These are phyloP conservation scores for Ascochyta pisi DNA, from an alignment of 2,329 filamentous ascomycete genomes.

Conservation along the genomic window DNA sequence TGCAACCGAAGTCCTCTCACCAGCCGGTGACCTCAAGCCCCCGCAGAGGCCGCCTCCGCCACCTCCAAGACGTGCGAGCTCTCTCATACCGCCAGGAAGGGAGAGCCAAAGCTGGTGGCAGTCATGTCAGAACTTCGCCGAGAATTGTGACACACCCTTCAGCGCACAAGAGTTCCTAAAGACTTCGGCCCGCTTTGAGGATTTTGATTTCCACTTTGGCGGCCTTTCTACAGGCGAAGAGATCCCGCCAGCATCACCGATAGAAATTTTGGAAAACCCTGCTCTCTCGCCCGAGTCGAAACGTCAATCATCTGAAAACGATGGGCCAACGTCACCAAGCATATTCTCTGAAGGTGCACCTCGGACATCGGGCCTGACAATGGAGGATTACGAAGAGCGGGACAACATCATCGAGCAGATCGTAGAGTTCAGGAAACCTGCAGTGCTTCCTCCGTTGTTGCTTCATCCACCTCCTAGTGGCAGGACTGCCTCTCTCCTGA, in stretches of 20 bases:
- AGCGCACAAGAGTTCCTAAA: slow-evolving; percentile 36
- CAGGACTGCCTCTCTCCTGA: slow-evolving; percentile 9
- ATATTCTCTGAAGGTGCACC: slow-evolving; percentile 14
- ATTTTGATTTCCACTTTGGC: slow-evolving; percentile 37
- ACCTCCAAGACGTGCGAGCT: slow-evolving; percentile 9
- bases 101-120: slow-evolving; percentile 33
- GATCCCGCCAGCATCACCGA: slow-evolving; percentile 22
- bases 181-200: slow-evolving; percentile 35
- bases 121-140: slow-evolving; percentile 35
- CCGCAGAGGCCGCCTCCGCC: slow-evolving; percentile 14
- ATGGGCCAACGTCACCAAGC: slow-evolving; percentile 11
- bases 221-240: slow-evolving; percentile 13
- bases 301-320: slow-evolving; percentile 15
- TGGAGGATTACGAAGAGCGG: slow-evolving; percentile 1
- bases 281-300: slow-evolving; percentile 13
- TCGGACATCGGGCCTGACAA: slow-evolving; percentile 2
- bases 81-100: slow-evolving; percentile 2
- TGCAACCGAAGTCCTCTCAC: slow-evolving; percentile 13
- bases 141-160: slow-evolving; percentile 35
- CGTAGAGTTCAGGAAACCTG: slow-evolving; percentile 32
- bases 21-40: slow-evolving; percentile 18
- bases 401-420: slow-evolving; percentile 36
- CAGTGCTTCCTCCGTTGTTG: slow-evolving; percentile 26
- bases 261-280: slow-evolving; percentile 17
- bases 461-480: slow-evolving; percentile 35